A percentile compares a stretch with the other conserved stretches of the same genome.
These are phyloP conservation scores for Aspergillus clavatus DNA, from an alignment of 2,329 filamentous ascomycete genomes.

Conservation along the genomic window DNA sequence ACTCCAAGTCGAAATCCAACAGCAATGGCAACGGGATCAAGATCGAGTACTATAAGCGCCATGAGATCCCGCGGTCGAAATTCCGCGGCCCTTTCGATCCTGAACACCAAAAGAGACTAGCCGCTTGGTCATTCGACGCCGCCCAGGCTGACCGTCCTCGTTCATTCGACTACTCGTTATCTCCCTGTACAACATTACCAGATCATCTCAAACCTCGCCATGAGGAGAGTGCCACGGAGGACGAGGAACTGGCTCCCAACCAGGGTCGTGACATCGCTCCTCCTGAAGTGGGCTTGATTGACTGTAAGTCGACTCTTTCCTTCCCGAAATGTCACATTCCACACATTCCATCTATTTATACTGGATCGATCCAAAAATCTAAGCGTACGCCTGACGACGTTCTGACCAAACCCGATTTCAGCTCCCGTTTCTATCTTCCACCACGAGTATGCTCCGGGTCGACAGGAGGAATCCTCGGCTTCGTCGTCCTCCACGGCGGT, in stretches of 20 bases:
- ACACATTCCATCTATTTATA: neutral
- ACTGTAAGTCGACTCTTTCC: constrained; percentile 15
- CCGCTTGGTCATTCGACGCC: constrained; percentile 42
- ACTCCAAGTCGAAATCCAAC: constrained; percentile 16
- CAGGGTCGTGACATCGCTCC: constrained; percentile 12
- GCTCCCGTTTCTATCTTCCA: constrained; percentile 18
- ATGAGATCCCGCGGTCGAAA: constrained; percentile 46
- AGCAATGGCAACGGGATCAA: constrained; percentile 34
- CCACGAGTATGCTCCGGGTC: constrained; percentile 21
- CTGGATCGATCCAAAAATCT: neutral
- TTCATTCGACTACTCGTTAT: constrained; percentile 35
- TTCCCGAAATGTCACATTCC: neutral
- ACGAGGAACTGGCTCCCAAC: constrained; percentile 13
- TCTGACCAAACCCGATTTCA: constrained; percentile 15
- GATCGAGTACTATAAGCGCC: constrained; percentile 46
- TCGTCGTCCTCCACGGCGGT: constrained; percentile 36
- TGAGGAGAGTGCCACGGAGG: constrained; percentile 20
- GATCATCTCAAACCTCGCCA: constrained; percentile 19
- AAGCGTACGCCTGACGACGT: neutral
- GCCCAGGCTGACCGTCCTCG: constrained; percentile 33
- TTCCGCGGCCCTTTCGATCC: constrained; percentile 46
- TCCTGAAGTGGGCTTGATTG: constrained; percentile 10
- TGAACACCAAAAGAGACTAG: constrained; percentile 40
- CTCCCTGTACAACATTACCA: constrained; percentile 32
- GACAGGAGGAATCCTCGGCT: constrained; percentile 22